Evolutionary conservation across 202 grass and related monocot genomes (phyloP), one percentile per base, ranked within the genome.

Genomic region (Saccharum hybrid): DNA sequence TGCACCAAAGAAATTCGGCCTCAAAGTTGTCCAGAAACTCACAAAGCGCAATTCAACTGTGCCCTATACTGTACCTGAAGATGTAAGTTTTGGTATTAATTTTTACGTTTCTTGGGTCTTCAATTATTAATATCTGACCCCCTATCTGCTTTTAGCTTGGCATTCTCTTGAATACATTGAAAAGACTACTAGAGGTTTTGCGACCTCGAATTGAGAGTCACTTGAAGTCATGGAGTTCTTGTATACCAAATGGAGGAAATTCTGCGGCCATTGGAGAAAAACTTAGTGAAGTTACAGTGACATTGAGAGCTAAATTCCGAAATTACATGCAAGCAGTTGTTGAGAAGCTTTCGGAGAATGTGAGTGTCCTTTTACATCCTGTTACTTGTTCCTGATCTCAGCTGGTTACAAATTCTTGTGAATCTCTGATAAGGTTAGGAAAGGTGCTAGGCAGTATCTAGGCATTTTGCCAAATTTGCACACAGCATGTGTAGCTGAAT

Each of bases 141-240:
- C 54, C 37, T 86, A 37, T 73, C 33, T 79, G 33, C 71, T 90
- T 87, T 71, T 88, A 98, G 96, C 76, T 99, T 68, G 96, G 96
- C 38, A 85, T 99, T 88, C 86, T 99, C 57, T 94, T 99, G 89
- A 99, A 99, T 78, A 93, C 96, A 77, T 92, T 99, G 89, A 99
- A 95, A 90, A 89, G 96, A 69, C 48, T 99, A 72, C 82, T 99
- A 76, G 96, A 99, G 85, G 82, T 94, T 71, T 85, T 96, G 49
- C 85, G 91, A 51, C 96, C 93, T 69, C 88, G 84, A 52, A 90
- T 96, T 75, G 96, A 99, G 83, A 83, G 72, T 73, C 96, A 94
- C 31, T 71, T 99, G 16, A 99, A 91, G 92, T 99, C 96, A 30
- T 96, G 96, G 96, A 92, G 91, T 79, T 96, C 93, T 66, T 99